Conservation (phyloP, 2,329 filamentous ascomycete genomes). For the Didymella lethalis region DNA sequence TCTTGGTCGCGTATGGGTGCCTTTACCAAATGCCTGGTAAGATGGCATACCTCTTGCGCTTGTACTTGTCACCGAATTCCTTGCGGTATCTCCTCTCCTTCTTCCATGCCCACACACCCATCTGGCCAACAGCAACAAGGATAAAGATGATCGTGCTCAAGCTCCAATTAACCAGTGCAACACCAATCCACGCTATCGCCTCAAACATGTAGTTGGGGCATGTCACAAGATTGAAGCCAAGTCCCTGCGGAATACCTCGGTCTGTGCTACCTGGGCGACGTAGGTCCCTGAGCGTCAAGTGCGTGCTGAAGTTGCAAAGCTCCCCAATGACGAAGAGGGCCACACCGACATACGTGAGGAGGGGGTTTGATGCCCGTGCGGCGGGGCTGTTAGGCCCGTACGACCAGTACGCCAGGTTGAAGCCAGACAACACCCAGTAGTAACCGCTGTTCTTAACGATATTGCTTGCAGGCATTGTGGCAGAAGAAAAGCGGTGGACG, state of each 20-base stretch:
- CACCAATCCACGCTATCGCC: slow-evolving; percentile 81
- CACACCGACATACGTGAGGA: slow-evolving; percentile 67
- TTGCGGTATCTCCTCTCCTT: slow-evolving; percentile 91
- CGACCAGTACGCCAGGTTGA: slow-evolving; percentile 83
- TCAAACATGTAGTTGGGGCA: slow-evolving; percentile 99
- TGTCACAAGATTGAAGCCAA: slow-evolving; percentile 86
- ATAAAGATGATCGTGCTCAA: slow-evolving; percentile 81
- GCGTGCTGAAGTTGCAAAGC: slow-evolving; percentile 79
- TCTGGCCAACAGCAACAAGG: slow-evolving; percentile 74
- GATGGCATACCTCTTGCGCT: slow-evolving; percentile 88
- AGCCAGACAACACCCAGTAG: slow-evolving; percentile 87
- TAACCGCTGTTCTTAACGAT: slow-evolving; percentile 95
- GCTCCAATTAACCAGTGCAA: slow-evolving; percentile 81
- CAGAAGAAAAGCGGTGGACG: slow-evolving; percentile 91
- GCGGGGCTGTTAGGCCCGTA: slow-evolving; percentile 79
- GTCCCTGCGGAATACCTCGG: slow-evolving; percentile 84
- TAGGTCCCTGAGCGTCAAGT: slow-evolving; percentile 79
- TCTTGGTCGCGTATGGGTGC: slow-evolving; percentile 6
- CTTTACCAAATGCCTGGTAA: slow-evolving; percentile 75
- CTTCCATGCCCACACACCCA: slow-evolving; percentile 87
- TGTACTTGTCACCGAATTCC: slow-evolving; percentile 92
- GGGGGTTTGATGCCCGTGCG: slow-evolving; percentile 60
- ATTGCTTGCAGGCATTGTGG: slow-evolving; percentile 90
- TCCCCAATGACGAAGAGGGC: slow-evolving; percentile 80
- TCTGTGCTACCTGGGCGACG: slow-evolving; percentile 79